Evolutionary conservation across 192 early-diverging fungal species (phyloP), one percentile per base, ranked within the genome.

Genomic region (Cladochytrium replicatum): DNA sequence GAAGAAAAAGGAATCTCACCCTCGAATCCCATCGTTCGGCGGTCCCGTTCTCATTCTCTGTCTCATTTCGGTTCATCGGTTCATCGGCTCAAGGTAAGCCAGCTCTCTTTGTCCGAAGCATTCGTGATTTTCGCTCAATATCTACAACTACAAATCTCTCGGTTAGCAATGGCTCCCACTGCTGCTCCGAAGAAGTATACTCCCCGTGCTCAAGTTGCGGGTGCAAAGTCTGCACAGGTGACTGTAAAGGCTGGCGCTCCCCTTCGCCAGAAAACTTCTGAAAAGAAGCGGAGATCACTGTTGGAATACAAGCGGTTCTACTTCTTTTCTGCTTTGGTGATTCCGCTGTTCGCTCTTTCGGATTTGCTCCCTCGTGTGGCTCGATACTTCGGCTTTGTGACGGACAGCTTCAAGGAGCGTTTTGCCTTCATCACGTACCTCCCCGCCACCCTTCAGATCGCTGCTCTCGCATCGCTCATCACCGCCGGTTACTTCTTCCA

Each of bases 311-410:
- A 52, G 26, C 41, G 47, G 19, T 29, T 61, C 22, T 60, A 60
- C 24, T 5, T 47, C 25, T 3, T 26, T 22, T n/a, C 29, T 30
- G 62, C 66, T 23, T 22, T 63, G 26, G 44, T 45, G 30, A 37
- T 68, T 19, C 60, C 57, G 15, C 57, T 68, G 28, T 32, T 60
- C 48, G 60, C 61, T 17, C 17, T 37, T 22, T 32, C 41, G n/a
- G 64, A 66, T 46, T 66, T 51, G 55, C 50, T 66, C 37, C 64
- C 64, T n/a, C 34, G 34, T 17, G 13, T 17, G 34, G 17, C 34
- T 13, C 8, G 19, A 9, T 5, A 25, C 34, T 9, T 64, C 57
- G 22, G 41, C 37, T 28, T 24, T 62, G 34, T 37, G 13, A 37
- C 34, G 6, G 61, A 54, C 26, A 30, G 29, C 9, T 24, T 58